phyloP scores from a whole-genome alignment of 768 basidiomycete species.

The Nidularia sp. region DNA sequence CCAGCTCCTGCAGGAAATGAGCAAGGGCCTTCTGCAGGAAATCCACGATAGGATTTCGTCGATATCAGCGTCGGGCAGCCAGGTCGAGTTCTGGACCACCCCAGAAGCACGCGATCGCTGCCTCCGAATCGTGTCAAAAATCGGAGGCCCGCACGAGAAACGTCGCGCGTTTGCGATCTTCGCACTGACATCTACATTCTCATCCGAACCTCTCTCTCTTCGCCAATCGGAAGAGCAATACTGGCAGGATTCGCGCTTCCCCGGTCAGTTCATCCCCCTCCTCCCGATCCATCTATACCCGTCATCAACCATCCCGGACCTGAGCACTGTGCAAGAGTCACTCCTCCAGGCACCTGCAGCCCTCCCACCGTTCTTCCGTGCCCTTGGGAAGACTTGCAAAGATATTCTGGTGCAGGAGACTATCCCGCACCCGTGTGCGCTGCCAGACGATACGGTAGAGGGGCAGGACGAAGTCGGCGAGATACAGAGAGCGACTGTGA shows the following conservation, averaged over 20 bases:
- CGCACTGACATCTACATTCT: slow-evolving; percentile 13
- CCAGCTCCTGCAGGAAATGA: slow-evolving; percentile 77
- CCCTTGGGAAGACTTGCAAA: slow-evolving; percentile 48
- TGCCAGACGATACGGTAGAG: slow-evolving; percentile 14
- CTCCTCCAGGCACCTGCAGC: neutral
- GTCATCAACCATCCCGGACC: slow-evolving; percentile 11
- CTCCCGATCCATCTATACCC: slow-evolving; percentile 55
- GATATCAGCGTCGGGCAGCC: slow-evolving; percentile 3
- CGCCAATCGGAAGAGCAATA: slow-evolving; percentile 39
- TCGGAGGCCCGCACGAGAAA: slow-evolving; percentile 70
- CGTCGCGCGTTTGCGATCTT: slow-evolving; percentile 63
- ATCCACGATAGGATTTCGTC: slow-evolving; percentile 43
- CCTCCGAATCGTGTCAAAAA: slow-evolving; percentile 73
- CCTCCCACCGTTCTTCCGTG: slow-evolving; percentile 36
- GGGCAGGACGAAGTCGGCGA: slow-evolving; percentile 20
- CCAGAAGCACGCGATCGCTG: slow-evolving; percentile 70
- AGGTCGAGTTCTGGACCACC: slow-evolving; percentile 77
- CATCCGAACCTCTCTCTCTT: slow-evolving; percentile 6
- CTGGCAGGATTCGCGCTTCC: slow-evolving; percentile 64
- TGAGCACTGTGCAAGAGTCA: slow-evolving; percentile 4
- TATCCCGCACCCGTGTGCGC: slow-evolving; percentile 26
- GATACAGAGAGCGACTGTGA: slow-evolving; percentile 50
- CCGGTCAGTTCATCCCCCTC: slow-evolving; percentile 47
- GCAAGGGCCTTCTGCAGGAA: slow-evolving; percentile 55
- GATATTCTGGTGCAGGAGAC: slow-evolving; percentile 48